These are phyloP conservation scores for Cryptosporidium xiaoi DNA, from an alignment of 169 alveolate species.

Conservation along the genomic window DNA sequence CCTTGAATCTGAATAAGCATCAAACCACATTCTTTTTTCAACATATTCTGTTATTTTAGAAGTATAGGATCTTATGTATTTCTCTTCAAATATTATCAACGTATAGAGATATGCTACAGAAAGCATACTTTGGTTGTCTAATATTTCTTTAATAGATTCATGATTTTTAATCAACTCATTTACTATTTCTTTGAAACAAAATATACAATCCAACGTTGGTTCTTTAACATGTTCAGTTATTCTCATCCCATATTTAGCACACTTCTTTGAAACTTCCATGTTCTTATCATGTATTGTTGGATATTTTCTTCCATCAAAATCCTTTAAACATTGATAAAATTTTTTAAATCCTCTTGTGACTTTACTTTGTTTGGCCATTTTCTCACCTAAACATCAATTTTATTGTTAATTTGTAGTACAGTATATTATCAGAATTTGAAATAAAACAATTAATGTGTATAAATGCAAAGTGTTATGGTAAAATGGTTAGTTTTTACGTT, in stretches of 20 bases:
- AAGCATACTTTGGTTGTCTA: background rate
- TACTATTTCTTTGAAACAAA: slow-evolving; percentile 36
- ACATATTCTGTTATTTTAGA: background rate
- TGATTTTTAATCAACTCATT: background rate
- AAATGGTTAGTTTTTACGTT: too few relatives aligned
- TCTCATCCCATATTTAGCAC: slow-evolving; percentile 16
- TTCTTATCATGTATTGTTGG: too few relatives aligned
- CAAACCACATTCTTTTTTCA: background rate
- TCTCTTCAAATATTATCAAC: slow-evolving; percentile 9
- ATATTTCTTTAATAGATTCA: background rate
- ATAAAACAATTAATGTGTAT: too few relatives aligned
- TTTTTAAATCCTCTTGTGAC: background rate
- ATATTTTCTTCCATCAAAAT: background rate
- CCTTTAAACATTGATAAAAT: slow-evolving; percentile 3
- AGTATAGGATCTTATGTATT: background rate
- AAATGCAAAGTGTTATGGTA: too few relatives aligned
- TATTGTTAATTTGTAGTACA: background rate
- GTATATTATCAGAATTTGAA: too few relatives aligned
- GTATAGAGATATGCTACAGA: background rate
- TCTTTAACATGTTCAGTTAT: slow-evolving; percentile 8
- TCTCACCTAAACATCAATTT: background rate
- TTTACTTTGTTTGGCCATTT: slow-evolving; percentile 1
- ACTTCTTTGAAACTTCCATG: background rate
- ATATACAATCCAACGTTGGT: slow-evolving; percentile 6
- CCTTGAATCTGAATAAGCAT: slow-evolving; percentile 36